Evolutionary conservation across 345 rosid species (phyloP).

Genomic region (Trapa incisa): DNA sequence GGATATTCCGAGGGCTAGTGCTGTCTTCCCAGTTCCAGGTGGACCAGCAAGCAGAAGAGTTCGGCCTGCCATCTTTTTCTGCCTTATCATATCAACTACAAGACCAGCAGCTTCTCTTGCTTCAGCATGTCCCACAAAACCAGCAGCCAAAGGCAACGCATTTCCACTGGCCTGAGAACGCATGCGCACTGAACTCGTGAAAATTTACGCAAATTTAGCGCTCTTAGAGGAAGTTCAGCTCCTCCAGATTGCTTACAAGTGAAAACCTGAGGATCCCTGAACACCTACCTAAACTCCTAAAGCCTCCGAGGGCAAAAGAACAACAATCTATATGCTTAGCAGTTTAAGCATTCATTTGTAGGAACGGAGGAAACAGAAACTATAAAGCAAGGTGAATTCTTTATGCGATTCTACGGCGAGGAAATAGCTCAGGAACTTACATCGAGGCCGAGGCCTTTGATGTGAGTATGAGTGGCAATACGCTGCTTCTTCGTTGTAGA

Average conservation of each 20-base stretch:
- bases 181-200: background rate
- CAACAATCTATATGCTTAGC: background rate
- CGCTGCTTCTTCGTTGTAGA: constrained; percentile 95
- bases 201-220: background rate
- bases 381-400: too few relatives aligned
- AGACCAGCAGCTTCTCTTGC: constrained; percentile 98
- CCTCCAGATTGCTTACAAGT: background rate
- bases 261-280: background rate
- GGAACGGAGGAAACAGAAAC: background rate
- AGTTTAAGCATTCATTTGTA: background rate
- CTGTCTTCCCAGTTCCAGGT: constrained; percentile 98
- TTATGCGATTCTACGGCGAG: too few relatives aligned
- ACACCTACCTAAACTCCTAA: background rate
- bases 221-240: background rate
- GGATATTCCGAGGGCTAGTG: constrained; percentile 83
- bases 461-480: constrained; percentile 91
- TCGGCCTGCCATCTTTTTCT: constrained; percentile 95
- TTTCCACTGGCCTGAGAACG: constrained; percentile 49
- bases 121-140: constrained; percentile 87
- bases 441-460: constrained; percentile 98
- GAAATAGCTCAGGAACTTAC: constrained; percentile 19
- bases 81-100: constrained; percentile 91
- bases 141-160: constrained; percentile 77
- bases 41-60: constrained; percentile 94
- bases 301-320: too few relatives aligned